Conservation (phyloP, 2,329 filamentous ascomycete species). For the Monosporascus sp. region DNA sequence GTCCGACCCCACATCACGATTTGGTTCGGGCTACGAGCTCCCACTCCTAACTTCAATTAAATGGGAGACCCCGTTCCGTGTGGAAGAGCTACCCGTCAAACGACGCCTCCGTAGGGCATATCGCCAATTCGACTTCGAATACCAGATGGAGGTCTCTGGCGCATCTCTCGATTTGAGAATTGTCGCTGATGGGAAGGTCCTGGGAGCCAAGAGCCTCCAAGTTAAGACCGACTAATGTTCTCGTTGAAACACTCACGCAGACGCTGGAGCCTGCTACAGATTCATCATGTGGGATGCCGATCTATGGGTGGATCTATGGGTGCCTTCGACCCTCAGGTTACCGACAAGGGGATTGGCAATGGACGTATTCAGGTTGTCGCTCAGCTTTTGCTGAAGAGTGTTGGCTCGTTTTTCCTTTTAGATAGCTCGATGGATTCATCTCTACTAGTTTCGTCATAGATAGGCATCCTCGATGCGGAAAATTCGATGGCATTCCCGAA, state of each 20-base stretch:
- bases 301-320: no score
- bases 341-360: no score
- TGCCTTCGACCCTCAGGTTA: no score
- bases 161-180: background rate
- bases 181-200: background rate
- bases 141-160: background rate
- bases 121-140: background rate
- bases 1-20: background rate
- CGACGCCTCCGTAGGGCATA: background rate
- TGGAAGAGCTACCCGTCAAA: background rate
- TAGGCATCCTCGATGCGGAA: no score
- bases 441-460: no score
- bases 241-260: background rate
- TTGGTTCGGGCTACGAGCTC: background rate
- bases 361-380: no score
- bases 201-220: background rate
- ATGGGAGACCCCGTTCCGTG: background rate
- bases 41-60: background rate
- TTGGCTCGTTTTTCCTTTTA: no score
- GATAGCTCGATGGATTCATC: no score
- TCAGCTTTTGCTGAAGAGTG: no score
- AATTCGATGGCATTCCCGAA: no score
- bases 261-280: background rate
- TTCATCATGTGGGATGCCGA: no score
- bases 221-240: background rate